Percentiles rank a stretch among this genome's conserved stretches.
phyloP scores from a whole-genome alignment of 768 basidiomycete species.

The Mycena venus region DNA sequence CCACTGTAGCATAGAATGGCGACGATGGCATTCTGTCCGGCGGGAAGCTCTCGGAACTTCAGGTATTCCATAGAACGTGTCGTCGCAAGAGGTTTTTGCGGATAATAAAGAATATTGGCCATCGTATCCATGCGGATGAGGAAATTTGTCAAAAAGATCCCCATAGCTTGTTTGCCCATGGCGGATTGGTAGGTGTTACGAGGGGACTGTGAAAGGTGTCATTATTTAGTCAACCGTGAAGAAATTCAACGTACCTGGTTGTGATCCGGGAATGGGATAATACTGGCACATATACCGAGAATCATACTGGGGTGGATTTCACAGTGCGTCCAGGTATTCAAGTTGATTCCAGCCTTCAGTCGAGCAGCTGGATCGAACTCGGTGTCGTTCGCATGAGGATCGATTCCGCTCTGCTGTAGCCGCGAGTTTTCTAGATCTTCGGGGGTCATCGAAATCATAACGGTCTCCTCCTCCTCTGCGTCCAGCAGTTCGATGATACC shows the following conservation, averaged over 20 bases:
- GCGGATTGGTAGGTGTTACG: constrained; percentile 99
- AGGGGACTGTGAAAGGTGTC: constrained; percentile 75
- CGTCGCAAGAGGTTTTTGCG: constrained; percentile 98
- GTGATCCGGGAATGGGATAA: constrained; percentile 99
- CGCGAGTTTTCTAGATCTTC: constrained; percentile 93
- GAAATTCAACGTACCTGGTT: constrained; percentile 80
- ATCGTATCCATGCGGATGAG: constrained; percentile 99
- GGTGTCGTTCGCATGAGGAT: constrained; percentile 69
- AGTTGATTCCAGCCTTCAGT: constrained; percentile 85
- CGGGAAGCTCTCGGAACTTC: constrained; percentile 97
- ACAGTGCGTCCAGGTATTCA: constrained; percentile 98
- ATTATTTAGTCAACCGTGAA: constrained; percentile 16
- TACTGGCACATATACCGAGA: constrained; percentile 97
- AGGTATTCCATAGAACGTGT: constrained; percentile 99
- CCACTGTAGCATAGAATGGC: constrained; percentile 99
- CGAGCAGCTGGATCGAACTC: constrained; percentile 91
- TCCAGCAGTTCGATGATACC: constrained; percentile 96
- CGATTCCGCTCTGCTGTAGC: constrained; percentile 70
- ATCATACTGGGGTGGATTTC: constrained; percentile 99
- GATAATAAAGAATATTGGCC: constrained; percentile 99
- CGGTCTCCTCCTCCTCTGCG: constrained; percentile 99
- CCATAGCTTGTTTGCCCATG: constrained; percentile 99
- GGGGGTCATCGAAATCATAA: constrained; percentile 99
- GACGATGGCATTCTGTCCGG: constrained; percentile 99
- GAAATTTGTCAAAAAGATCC: constrained; percentile 98